phyloP scores from a whole-genome alignment of 176 grass and related monocot genomes.

The Lolium perenne region DNA sequence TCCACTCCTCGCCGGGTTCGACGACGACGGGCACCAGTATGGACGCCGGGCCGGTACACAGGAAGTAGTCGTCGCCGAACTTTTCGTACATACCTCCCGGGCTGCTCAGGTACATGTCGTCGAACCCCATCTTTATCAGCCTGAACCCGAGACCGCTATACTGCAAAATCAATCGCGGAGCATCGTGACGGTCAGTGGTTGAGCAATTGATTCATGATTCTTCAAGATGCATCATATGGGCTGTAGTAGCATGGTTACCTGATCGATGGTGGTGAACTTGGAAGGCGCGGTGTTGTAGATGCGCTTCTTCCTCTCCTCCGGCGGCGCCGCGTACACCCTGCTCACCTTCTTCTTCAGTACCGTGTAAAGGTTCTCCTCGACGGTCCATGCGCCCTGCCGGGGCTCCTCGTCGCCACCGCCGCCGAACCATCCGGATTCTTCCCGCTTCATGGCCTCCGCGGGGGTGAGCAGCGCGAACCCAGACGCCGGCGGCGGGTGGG shows the following conservation, averaged over 20 bases:
- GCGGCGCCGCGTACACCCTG: conserved; percentile 84
- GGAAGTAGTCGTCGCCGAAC: conserved; percentile 75
- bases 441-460: conserved; percentile 79
- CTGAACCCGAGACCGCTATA: conserved; percentile 83
- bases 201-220: neutral
- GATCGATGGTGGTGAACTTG: conserved; percentile 89
- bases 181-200: neutral
- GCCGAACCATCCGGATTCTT: conserved; percentile 63
- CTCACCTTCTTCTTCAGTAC: conserved; percentile 79
- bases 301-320: conserved; percentile 80
- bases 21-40: conserved; percentile 86
- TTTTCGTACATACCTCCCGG: conserved; percentile 66
- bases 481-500: conserved; percentile 65
- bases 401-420: conserved; percentile 37
- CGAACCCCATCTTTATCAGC: conserved; percentile 87
- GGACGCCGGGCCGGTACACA: conserved; percentile 80
- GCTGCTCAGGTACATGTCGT: conserved; percentile 78
- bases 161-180: conserved; percentile 41
- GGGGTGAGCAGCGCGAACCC: conserved; percentile 64
- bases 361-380: conserved; percentile 82
- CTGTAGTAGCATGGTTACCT: conserved; percentile 43
- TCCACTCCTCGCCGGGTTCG: conserved; percentile 78
- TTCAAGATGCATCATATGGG: neutral
- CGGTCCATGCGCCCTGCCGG: conserved; percentile 57
- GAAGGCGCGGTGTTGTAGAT: conserved; percentile 77